Evolutionary conservation across 352 stramenopile species (phyloP), one percentile per base, ranked within the genome.

Genomic region (Phytophthora gonapodyides): DNA sequence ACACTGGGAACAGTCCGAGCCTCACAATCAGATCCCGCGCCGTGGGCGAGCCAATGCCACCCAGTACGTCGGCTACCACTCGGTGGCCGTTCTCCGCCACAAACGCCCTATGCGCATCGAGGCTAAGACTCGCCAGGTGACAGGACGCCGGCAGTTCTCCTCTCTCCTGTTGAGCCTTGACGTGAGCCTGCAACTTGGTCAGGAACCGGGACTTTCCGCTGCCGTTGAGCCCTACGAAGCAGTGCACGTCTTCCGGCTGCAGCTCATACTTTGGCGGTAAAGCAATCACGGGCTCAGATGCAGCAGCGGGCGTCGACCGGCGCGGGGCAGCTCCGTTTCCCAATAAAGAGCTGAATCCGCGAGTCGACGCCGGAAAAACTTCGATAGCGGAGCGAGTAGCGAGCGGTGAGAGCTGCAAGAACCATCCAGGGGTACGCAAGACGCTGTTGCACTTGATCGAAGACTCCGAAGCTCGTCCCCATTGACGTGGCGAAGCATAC

Each of bases 1-100:
- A 89, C 1, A 97, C 75, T 1, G 88, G 88, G 59, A 86, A 98
- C n/a, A 98, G 72, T 12, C 94, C 94, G 31, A 98, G 82, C n/a
- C 91, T 73, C 16, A 98, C 90, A 17, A 96, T 87, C 12, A 98
- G 62, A 59, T 97, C 94, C 45, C 94, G 74, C 6, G 92, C 89
- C 9, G 82, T 68, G 60, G 78, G 67, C 24, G 84, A 83, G 47
- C 84, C 62, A 64, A 93, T 64, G 50, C 87, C 71, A 38, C 89
- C 78, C 54, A 94, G 63, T 54, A 93, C 61, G 64, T 96, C 71
- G 0, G 74, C 74, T 7, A 92, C 77, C 17, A 87, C 70, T n/a
- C 68, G 64, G 5, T 84, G 56, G 27, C 84, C 76, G 57, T 90
- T 62, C 19, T 80, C 21, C 10, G 69, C 56, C 10, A 98, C 73